These are phyloP conservation scores for Conoideocrella luteorostrata DNA, from an alignment of 2,329 filamentous ascomycete species.

Conservation along the genomic window DNA sequence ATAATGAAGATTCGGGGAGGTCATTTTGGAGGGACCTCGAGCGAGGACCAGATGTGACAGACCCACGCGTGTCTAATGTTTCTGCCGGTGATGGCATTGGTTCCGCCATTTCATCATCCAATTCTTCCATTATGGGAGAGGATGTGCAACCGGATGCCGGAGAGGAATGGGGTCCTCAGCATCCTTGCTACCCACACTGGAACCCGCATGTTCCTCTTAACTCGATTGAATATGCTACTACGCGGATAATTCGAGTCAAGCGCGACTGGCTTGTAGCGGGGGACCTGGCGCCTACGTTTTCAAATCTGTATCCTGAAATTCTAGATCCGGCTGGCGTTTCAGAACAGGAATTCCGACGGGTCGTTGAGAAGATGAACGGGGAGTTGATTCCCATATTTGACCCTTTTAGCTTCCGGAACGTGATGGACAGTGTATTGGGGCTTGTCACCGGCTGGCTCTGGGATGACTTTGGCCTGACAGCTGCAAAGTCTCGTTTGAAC, in stretches of 20 bases:
- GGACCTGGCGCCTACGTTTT: conserved; percentile 87
- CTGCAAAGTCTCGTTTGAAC: conserved; percentile 64
- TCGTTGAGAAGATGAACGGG: conserved; percentile 77
- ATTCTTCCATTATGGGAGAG: conserved; percentile 58
- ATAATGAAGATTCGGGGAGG: conserved; percentile 26
- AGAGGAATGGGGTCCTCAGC: conserved; percentile 84
- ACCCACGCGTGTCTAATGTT: conserved; percentile 39
- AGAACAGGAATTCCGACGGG: conserved; percentile 77
- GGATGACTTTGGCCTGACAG: conserved; percentile 80
- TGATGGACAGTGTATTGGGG: conserved; percentile 73
- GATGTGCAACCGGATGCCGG: conserved; percentile 61
- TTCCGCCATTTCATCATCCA: conserved; percentile 47
- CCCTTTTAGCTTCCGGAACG: conserved; percentile 69
- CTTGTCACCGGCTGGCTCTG: conserved; percentile 87
- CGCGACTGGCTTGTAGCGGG: conserved; percentile 88
- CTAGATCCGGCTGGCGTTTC: conserved; percentile 74
- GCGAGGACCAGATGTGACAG: conserved; percentile 41
- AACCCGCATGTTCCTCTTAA: conserved; percentile 83
- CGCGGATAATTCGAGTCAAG: conserved; percentile 84
- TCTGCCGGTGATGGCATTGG: conserved; percentile 47
- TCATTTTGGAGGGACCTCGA: conserved; percentile 48
- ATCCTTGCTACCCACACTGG: conserved; percentile 89
- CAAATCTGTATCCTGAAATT: conserved; percentile 93
- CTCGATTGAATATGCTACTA: conserved; percentile 67
- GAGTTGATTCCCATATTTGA: conserved; percentile 72